Percentiles rank a stretch among this genome's conserved stretches.
These are phyloP conservation scores for Remersonia thermophila DNA, from an alignment of 2,329 filamentous ascomycete genomes.

Conservation along the genomic window DNA sequence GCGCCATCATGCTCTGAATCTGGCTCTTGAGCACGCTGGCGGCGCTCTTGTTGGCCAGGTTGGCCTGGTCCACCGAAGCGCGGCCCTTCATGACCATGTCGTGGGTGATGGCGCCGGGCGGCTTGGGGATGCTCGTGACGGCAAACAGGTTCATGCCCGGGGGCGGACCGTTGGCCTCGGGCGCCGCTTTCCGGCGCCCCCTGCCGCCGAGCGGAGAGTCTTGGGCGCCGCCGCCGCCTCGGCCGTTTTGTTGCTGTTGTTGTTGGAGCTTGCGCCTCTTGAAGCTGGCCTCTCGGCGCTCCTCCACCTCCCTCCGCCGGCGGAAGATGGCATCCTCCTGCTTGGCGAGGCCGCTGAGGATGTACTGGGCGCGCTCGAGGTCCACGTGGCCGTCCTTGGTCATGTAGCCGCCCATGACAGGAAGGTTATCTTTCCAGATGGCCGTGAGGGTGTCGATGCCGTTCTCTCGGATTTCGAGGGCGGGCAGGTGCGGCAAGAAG, in stretches of 20 bases:
- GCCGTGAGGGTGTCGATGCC: constrained; percentile 91
- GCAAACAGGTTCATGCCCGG: constrained; percentile 19
- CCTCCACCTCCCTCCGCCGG: constrained; percentile 73
- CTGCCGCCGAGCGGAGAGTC: constrained; percentile 19
- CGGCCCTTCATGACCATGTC: constrained; percentile 71
- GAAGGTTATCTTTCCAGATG: constrained; percentile 93
- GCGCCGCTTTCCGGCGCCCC: constrained; percentile 8
- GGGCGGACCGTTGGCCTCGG: constrained; percentile 10
- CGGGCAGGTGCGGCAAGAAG: constrained; percentile 94
- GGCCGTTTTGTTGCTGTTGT: constrained; percentile 47
- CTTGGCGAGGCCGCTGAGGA: constrained; percentile 76
- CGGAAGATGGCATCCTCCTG: constrained; percentile 92
- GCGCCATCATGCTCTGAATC: constrained; percentile 41
- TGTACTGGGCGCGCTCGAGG: constrained; percentile 72
- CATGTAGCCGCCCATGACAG: constrained; percentile 85
- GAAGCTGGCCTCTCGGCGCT: constrained; percentile 65
- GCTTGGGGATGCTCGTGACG: constrained; percentile 37
- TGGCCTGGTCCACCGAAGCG: constrained; percentile 48
- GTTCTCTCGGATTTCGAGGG: constrained; percentile 90
- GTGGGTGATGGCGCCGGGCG: constrained; percentile 55
- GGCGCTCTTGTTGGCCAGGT: constrained; percentile 84
- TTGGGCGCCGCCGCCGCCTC: constrained; percentile 26
- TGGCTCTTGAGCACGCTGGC: constrained; percentile 78
- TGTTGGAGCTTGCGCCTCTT: constrained; percentile 57
- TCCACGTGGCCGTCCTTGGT: constrained; percentile 93